Base-by-base conservation (phyloP, 495 filamentous ascomycete genomes). In the Podospora appendiculata region DNA sequence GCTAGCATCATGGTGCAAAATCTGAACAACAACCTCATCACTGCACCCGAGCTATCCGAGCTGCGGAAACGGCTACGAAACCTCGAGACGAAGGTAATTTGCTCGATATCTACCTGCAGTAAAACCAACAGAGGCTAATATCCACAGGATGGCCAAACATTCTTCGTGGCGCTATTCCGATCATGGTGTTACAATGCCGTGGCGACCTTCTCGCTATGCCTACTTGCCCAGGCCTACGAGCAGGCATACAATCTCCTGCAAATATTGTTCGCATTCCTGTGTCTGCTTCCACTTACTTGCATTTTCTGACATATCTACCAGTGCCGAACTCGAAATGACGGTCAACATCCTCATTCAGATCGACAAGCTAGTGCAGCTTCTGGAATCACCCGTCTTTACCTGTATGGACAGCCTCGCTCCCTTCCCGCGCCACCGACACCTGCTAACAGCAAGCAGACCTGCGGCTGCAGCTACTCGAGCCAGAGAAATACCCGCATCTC, bases 1-100 rank as follows among this genome's bases (percentile, higher is more conserved):
- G 90, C 94, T 14, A 96, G 91, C 57, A 99, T 97, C 59, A 99
- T 99, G 94, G 90, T 99, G 25, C 94, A 97, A 62, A 96, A 97
- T 66, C 76, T 99, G 42, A 99, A 99, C 70, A 99, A 99, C 61
- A 99, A 97, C 58, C 79, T 99, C 16, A 97, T 97, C 57, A 99
- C 94, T 10, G 94, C 94, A 0, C 94, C 94, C 0, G 90, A 99
- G 63, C 76, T 99, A 34, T 83, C 89, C 0, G 94, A 96, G 47
- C 73, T 99, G 42, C 80, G 94, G 43, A 96, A 95, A 66, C 78
- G 93, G 16, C 75, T 99, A 45, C 79, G 92, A 32, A 97, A 93
- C 63, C 75, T 96, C 10, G 93, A 97, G 64, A 87, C 87, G 0
- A 88, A 83, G 68, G 88, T 51, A 25, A 5, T 25, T 25, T 25